Conservation (phyloP, 2,329 filamentous ascomycete species). For the Capronia coronata region DNA sequence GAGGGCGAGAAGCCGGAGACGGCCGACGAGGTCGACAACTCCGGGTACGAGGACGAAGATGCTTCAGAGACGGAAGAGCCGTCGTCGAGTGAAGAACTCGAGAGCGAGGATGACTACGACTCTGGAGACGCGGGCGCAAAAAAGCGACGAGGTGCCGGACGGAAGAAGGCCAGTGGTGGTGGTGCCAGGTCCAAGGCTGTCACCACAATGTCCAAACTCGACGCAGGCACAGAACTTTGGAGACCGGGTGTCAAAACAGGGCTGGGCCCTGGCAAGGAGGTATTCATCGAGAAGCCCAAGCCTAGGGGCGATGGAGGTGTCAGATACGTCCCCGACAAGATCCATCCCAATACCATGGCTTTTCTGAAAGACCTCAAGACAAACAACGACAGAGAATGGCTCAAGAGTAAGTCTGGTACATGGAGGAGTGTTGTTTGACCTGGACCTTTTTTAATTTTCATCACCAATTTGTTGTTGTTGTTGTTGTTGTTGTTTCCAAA, state of each 20-base stretch:
- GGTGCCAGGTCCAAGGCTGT: constrained; percentile 24
- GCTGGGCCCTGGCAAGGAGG: constrained; percentile 52
- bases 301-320: constrained; percentile 54
- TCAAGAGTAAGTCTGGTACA: constrained; percentile 48
- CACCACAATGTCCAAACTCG: constrained; percentile 23
- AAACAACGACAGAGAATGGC: constrained; percentile 58
- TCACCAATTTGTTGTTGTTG: too few relatives aligned
- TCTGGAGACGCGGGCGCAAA: constrained; percentile 30
- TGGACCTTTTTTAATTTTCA: too few relatives aligned
- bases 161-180: constrained; percentile 7
- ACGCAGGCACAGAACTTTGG: constrained; percentile 49
- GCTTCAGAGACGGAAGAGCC: constrained; percentile 26
- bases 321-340: constrained; percentile 51
- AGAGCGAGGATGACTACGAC: constrained; percentile 29
- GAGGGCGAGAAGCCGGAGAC: constrained; percentile 28
- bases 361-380: constrained; percentile 54
- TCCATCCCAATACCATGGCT: constrained; percentile 58
- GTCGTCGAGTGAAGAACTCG: constrained; percentile 19
- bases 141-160: constrained; percentile 12
- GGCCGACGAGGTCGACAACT: constrained; percentile 22
- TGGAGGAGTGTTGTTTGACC: constrained; percentile 1
- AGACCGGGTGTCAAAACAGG: constrained; percentile 50
- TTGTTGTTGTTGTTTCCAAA: too few relatives aligned
- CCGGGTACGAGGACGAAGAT: constrained; percentile 39
- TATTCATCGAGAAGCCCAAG: constrained; percentile 59